Conservation (phyloP, 345 rosid genomes). For the Ceriops tagal region DNA sequence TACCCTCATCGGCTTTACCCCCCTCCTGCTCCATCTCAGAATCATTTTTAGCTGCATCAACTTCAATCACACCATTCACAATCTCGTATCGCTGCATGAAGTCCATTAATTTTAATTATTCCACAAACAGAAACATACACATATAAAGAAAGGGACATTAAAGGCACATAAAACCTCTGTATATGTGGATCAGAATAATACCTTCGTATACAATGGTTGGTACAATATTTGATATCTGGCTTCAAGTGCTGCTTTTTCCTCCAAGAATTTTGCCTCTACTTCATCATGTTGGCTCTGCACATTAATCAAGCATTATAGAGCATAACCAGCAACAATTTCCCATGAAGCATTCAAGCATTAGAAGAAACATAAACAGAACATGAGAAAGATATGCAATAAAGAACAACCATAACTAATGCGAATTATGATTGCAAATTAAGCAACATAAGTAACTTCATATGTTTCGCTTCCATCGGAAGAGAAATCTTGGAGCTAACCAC, state of each 20-base stretch:
- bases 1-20: slow-evolving; percentile 61
- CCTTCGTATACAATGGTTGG: slow-evolving; percentile 80
- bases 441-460: too few species aligned
- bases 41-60: slow-evolving; percentile 50
- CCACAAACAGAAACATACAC: not conserved
- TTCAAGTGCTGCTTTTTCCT: slow-evolving; percentile 88
- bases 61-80: slow-evolving; percentile 74
- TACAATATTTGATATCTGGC: slow-evolving; percentile 81
- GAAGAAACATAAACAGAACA: not conserved
- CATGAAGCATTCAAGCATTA: not conserved
- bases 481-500: too few species aligned
- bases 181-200: slow-evolving; percentile 11
- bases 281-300: slow-evolving; percentile 78
- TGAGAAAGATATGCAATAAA: too few species aligned
- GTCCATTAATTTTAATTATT: not conserved
- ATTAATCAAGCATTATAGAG: not conserved
- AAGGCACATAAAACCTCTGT: not conserved
- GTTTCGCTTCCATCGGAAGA: too few species aligned
- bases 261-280: slow-evolving; percentile 79
- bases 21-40: slow-evolving; percentile 49
- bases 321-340: not conserved
- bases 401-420: too few species aligned
- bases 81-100: slow-evolving; percentile 68
- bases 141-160: not conserved
- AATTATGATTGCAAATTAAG: too few species aligned